phyloP scores from a whole-genome alignment of 139 green algal genomes.

The Pleodorina starrii region DNA sequence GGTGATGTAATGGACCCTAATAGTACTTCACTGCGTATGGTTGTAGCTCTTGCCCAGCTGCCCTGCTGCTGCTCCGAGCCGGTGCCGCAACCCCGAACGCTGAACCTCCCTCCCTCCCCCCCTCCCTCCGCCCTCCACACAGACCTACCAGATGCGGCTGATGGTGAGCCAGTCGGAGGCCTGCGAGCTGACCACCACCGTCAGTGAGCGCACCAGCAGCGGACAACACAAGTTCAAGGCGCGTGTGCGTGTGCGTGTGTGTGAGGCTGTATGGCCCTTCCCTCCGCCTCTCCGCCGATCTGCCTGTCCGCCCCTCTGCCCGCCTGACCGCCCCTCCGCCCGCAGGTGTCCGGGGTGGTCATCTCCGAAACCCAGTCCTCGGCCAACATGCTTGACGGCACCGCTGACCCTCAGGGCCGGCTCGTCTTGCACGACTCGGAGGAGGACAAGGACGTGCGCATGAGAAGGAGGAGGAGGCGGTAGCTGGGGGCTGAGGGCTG shows the following conservation, averaged over 20 bases:
- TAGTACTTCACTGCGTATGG: too few relatives aligned
- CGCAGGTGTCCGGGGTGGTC: background rate
- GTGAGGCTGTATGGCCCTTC: background rate
- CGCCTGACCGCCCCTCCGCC: background rate
- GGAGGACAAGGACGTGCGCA: too few relatives aligned
- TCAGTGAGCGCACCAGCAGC: background rate
- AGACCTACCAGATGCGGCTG: background rate
- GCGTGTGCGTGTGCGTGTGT: background rate
- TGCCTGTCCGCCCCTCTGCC: background rate
- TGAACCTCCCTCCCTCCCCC: too few relatives aligned
- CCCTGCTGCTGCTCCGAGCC: too few relatives aligned
- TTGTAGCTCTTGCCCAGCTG: too few relatives aligned
- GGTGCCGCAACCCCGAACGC: too few relatives aligned
- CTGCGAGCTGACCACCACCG: background rate
- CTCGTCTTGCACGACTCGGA: too few relatives aligned
- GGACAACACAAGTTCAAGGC: conserved; percentile 27
- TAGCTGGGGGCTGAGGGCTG: too few relatives aligned
- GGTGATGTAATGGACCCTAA: too few relatives aligned
- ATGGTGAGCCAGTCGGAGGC: background rate
- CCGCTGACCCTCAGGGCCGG: background rate
- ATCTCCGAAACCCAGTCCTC: background rate
- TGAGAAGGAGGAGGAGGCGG: too few relatives aligned
- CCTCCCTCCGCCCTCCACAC: too few relatives aligned
- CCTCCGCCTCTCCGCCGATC: background rate
- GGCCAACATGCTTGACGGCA: background rate